Base-by-base conservation (phyloP, 768 basidiomycete genomes). In the Mycena rebaudengoi region DNA sequence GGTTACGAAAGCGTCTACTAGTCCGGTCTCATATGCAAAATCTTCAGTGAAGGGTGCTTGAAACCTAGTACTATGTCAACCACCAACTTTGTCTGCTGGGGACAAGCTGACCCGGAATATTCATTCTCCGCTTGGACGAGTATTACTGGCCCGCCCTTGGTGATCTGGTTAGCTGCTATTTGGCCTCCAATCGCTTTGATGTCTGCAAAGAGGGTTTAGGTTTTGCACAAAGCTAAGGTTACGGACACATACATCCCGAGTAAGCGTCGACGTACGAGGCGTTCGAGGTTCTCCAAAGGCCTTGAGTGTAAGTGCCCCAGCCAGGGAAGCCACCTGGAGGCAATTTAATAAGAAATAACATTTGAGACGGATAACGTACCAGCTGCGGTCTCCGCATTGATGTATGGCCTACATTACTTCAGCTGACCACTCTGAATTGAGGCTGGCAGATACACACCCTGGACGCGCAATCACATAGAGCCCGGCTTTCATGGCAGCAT, bases 91-190 rank as follows among this genome's bases (percentile, higher is more conserved):
- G n/a, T n/a, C n/a, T n/a, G n/a, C n/a, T n/a, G n/a, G n/a, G n/a
- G n/a, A n/a, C n/a, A n/a, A n/a, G n/a, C n/a, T n/a, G n/a, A n/a
- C 73, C 55, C 77, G 30, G 75, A 82, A 70, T 87, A 87, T 69
- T 87, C 86, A 59, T 87, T 87, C 67, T 87, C 86, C 16, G 79
- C 76, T 80, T 86, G 66, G 18, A 60, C 62, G 37, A 79, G 77
- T 35, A 79, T 85, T 33, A 87, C 78, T 13, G 88, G 87, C 0
- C 88, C 88, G 11, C 86, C 88, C 18, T 85, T 82, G 13, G 85
- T 84, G 58, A 88, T 83, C 69, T 89, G 81, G 70, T 88, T 86
- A 48, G 75, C 75, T 5, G 85, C 83, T 29, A 87, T 75, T 40
- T 80, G 73, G 5, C 74, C 62, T 10, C 82, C 80, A 5, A 88